Conservation (phyloP, 2,329 filamentous ascomycete genomes). For the Raffaelea ambrosiae region DNA sequence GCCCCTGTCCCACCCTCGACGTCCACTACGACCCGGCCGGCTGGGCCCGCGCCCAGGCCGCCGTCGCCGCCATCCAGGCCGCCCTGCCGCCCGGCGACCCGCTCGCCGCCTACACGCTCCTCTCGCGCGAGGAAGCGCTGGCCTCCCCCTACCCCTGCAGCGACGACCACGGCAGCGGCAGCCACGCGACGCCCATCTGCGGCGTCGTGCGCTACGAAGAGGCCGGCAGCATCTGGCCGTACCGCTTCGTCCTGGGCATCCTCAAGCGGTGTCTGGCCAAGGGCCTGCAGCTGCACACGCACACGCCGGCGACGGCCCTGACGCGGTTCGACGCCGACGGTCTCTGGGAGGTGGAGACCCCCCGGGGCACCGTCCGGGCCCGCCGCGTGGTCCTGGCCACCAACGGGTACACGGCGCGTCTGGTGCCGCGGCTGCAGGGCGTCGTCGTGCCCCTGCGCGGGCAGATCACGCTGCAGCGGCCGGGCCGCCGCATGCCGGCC, state of each 20-base stretch:
- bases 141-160: slow-evolving; percentile 28
- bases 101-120: slow-evolving; percentile 35
- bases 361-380: slow-evolving; percentile 31
- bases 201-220: slow-evolving; percentile 37
- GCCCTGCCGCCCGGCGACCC: slow-evolving; percentile 30
- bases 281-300: slow-evolving; percentile 22
- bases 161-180: slow-evolving; percentile 16
- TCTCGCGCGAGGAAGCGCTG: slow-evolving; percentile 30
- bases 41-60: slow-evolving; percentile 27
- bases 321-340: slow-evolving; percentile 1
- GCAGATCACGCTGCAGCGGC: slow-evolving; percentile 36
- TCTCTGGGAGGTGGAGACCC: slow-evolving; percentile 31
- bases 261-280: slow-evolving; percentile 25
- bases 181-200: slow-evolving; percentile 19
- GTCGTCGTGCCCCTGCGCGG: slow-evolving; percentile 41
- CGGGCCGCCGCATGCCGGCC: slow-evolving; percentile 24
- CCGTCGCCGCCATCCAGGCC: slow-evolving; percentile 35
- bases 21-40: slow-evolving; percentile 42
- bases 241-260: slow-evolving; percentile 30
- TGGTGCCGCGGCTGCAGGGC: slow-evolving; percentile 34
- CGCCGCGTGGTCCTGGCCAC: slow-evolving; percentile 40
- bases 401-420: slow-evolving; percentile 41
- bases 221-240: slow-evolving; percentile 29
- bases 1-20: slow-evolving; percentile 45
- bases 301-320: slow-evolving; percentile 32